A percentile compares a stretch with the other conserved stretches of the same genome.
These are phyloP conservation scores for Ogataea dorogensis DNA, from an alignment of 805 yeast genomes.

Conservation along the genomic window DNA sequence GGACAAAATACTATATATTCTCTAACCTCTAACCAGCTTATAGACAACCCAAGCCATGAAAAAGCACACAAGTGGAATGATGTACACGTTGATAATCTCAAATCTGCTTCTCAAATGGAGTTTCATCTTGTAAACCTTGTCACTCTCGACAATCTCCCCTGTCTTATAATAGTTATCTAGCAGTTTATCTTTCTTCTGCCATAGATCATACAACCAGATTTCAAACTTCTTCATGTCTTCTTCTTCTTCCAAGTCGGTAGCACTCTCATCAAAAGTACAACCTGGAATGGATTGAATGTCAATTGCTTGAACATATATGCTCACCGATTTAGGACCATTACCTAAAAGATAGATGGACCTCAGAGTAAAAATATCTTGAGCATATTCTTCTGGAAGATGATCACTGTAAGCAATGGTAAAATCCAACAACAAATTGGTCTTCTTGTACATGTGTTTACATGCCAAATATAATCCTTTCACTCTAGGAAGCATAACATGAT, in stretches of 20 bases:
- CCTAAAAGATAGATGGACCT: constrained; percentile 65
- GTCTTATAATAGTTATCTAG: constrained; percentile 58
- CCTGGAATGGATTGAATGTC: constrained; percentile 36
- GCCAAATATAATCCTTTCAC: constrained; percentile 73
- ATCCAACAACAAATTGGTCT: constrained; percentile 68
- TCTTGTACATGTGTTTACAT: constrained; percentile 51
- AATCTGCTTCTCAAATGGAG: constrained; percentile 24
- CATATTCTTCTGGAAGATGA: constrained; percentile 57
- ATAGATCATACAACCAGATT: constrained; percentile 68
- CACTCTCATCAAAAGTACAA: constrained; percentile 41
- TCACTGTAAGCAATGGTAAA: constrained; percentile 82
- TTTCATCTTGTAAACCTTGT: constrained; percentile 19
- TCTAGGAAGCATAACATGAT: constrained; percentile 78
- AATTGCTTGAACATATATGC: constrained; percentile 61
- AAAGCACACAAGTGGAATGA: constrained; percentile 23
- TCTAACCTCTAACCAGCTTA: constrained; percentile 2
- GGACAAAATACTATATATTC: background rate
- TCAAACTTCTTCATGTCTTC: constrained; percentile 50
- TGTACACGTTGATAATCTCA: constrained; percentile 29
- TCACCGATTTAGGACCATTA: constrained; percentile 63
- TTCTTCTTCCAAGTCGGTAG: constrained; percentile 41
- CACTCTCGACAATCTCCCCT: constrained; percentile 47
- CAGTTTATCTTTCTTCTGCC: constrained; percentile 76
- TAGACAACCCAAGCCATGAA: constrained; percentile 4
- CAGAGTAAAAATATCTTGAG: constrained; percentile 75